Conservation (phyloP, 208 protist species). For the Naegleria gruberi region DNA sequence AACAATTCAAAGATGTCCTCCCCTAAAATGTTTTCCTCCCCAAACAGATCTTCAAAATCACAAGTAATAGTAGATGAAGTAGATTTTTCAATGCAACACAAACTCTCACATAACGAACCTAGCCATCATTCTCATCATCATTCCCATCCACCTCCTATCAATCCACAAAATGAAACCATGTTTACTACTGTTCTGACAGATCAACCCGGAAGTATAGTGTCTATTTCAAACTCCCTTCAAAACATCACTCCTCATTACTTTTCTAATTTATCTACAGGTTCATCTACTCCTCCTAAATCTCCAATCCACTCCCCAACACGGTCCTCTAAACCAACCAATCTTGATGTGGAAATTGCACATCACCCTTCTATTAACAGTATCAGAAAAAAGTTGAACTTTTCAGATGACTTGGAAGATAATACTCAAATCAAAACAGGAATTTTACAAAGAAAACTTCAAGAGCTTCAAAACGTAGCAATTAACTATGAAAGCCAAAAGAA, state of each 20-base stretch:
- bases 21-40: not conserved
- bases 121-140: not conserved
- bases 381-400: not conserved
- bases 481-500: not conserved
- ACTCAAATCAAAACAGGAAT: not conserved
- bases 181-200: not conserved
- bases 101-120: not conserved
- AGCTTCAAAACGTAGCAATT: not conserved
- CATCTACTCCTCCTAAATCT: not conserved
- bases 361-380: not conserved
- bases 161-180: not conserved
- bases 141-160: not conserved
- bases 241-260: not conserved
- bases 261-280: not conserved
- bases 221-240: not conserved
- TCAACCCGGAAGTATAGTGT: not conserved
- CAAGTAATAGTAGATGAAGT: not conserved
- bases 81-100: not conserved
- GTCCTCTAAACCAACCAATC: not conserved
- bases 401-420: not conserved
- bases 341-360: not conserved
- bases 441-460: not conserved
- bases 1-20: too few species aligned
- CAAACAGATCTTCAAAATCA: not conserved
- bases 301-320: not conserved